Conservation (phyloP, 768 basidiomycete species). For the Myochromella boudieri region DNA sequence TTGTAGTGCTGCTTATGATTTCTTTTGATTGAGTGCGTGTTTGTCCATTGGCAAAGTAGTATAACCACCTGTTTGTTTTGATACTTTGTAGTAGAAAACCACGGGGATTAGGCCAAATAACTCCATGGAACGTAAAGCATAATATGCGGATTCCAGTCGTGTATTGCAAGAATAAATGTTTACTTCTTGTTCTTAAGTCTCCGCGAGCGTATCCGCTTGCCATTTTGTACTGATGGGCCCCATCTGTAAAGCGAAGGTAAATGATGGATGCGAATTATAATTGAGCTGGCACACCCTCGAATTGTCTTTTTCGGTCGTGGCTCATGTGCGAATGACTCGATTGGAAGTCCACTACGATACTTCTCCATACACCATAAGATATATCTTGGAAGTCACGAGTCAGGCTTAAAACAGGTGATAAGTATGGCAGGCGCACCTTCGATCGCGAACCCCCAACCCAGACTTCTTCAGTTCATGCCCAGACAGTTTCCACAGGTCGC, state of each 20-base stretch:
- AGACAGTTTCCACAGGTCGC: constrained; percentile 64
- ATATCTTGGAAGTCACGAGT: constrained; percentile 52
- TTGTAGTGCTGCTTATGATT: no score
- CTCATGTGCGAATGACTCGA: constrained; percentile 64
- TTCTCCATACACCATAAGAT: constrained; percentile 86
- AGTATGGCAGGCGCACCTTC: constrained; percentile 50
- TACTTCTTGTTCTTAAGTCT: constrained; percentile 37
- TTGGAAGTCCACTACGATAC: constrained; percentile 56
- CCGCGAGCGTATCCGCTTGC: constrained; percentile 72
- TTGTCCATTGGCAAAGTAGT: no score
- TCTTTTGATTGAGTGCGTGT: no score
- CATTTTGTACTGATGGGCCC: constrained; percentile 73
- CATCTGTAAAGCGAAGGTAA: constrained; percentile 40
- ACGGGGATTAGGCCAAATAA: no score
- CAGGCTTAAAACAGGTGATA: no score
- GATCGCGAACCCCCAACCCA: constrained; percentile 65
- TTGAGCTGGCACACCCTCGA: constrained; percentile 63
- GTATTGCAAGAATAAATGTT: constrained; percentile 1
- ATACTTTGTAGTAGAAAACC: no score
- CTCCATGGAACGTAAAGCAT: neutral
- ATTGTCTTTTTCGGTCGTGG: constrained; percentile 71
- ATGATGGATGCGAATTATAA: neutral
- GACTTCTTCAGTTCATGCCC: constrained; percentile 61
- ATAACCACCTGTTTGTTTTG: no score
- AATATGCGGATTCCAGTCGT: neutral